Conservation (phyloP, 176 grass and related monocot species). For the Juncus effusus region DNA sequence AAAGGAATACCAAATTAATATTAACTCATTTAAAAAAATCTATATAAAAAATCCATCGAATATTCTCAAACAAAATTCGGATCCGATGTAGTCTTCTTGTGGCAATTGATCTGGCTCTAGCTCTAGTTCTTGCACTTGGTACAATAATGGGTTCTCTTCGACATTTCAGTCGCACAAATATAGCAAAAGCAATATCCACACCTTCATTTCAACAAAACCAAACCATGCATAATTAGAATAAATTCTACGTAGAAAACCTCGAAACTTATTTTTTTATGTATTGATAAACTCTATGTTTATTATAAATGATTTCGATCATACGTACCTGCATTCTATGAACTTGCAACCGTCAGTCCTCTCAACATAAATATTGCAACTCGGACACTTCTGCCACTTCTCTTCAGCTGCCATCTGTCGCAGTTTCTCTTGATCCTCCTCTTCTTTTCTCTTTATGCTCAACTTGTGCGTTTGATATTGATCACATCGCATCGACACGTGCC, state of each 20-base stretch:
- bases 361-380: slow-evolving; percentile 24
- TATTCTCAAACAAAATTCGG: too few species aligned
- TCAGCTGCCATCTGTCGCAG: neutral
- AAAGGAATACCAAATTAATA: too few species aligned
- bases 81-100: too few species aligned
- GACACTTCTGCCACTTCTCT: slow-evolving; percentile 16
- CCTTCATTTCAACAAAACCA: slow-evolving; percentile 2
- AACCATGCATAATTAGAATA: neutral
- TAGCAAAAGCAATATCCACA: slow-evolving; percentile 27
- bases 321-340: slow-evolving; percentile 24
- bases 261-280: too few species aligned
- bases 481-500: slow-evolving; percentile 10
- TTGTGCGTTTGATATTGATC: neutral
- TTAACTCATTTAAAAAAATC: too few species aligned
- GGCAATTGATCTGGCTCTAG: too few species aligned
- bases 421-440: slow-evolving; percentile 4
- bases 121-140: too few species aligned
- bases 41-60: too few species aligned
- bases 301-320: neutral
- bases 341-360: slow-evolving; percentile 19
- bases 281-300: neutral
- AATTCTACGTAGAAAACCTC: too few species aligned
- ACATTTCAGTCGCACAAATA: slow-evolving; percentile 11
- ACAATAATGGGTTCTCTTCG: too few species aligned
- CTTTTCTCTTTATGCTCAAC: neutral